A percentile compares a stretch with the other conserved stretches of the same genome.
Conservation (phyloP, 2,329 filamentous ascomycete genomes). For the Hirsutella minnesotensis region DNA sequence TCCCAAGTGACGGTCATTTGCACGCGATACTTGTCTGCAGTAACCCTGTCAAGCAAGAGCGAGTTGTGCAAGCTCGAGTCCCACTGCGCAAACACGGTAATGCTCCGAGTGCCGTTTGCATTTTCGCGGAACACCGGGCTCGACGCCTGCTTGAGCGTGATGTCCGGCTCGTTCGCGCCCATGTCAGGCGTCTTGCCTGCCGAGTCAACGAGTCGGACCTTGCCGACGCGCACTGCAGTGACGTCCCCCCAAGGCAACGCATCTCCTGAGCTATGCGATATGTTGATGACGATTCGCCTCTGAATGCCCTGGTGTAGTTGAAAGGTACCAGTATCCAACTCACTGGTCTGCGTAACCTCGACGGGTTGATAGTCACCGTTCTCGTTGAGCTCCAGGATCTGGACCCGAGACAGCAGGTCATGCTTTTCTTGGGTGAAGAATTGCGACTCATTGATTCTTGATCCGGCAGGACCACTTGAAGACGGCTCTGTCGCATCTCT, state of each 20-base stretch:
- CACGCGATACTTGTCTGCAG: conserved; percentile 83
- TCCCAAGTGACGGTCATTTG: conserved; percentile 84
- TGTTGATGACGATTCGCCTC: conserved; percentile 70
- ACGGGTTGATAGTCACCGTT: conserved; percentile 84
- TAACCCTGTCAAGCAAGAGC: conserved; percentile 83
- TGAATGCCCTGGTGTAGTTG: conserved; percentile 94
- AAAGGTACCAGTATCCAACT: conserved; percentile 79
- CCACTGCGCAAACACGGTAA: conserved; percentile 87
- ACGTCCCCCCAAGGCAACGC: conserved; percentile 82
- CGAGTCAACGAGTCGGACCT: conserved; percentile 72
- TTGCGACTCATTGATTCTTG: conserved; percentile 78
- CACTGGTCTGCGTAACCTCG: conserved; percentile 77
- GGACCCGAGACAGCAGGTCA: conserved; percentile 77
- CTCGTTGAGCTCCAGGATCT: conserved; percentile 86
- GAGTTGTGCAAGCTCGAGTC: conserved; percentile 90
- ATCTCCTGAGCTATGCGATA: conserved; percentile 87
- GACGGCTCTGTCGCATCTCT: conserved; percentile 56
- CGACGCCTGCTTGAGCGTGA: conserved; percentile 65
- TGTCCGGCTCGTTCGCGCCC: conserved; percentile 57
- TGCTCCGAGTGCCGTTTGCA: conserved; percentile 77
- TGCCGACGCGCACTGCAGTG: conserved; percentile 62
- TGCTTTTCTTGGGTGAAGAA: conserved; percentile 91
- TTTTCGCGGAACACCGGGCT: conserved; percentile 74
- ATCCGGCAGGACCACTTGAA: conserved; percentile 40
- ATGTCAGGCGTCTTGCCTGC: conserved; percentile 77